Evolutionary conservation across 768 basidiomycete species (phyloP).

Genomic region (Rhodotorula toruloides): DNA sequence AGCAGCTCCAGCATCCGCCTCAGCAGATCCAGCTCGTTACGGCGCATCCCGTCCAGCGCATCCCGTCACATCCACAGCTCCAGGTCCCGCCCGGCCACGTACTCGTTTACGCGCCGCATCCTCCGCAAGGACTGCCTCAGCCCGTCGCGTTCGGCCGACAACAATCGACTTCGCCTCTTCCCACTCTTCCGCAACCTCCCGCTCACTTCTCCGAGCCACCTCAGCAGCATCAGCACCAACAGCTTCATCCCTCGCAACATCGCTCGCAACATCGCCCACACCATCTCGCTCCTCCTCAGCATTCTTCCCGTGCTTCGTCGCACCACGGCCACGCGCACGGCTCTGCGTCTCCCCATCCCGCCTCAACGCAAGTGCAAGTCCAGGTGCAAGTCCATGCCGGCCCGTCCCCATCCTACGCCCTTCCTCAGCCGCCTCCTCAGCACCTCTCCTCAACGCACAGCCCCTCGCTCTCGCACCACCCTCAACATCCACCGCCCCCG

Average conservation of each 20-base stretch:
- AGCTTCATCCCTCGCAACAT: background rate
- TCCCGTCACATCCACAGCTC: no score
- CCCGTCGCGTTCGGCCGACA: no score
- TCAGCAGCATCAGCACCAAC: slow-evolving; percentile 5
- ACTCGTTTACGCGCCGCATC: no score
- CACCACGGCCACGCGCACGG: no score
- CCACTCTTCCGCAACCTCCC: background rate
- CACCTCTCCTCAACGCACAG: no score
- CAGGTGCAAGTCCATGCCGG: slow-evolving; percentile 8
- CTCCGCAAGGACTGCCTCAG: no score
- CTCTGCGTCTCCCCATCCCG: background rate
- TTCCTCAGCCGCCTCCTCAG: background rate
- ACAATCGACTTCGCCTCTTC: no score
- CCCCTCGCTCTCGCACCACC: no score
- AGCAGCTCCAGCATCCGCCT: background rate
- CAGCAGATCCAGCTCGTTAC: no score
- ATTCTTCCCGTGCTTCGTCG: background rate
- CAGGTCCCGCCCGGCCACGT: no score
- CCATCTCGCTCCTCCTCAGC: background rate
- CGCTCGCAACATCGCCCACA: background rate
- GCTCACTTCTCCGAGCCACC: background rate
- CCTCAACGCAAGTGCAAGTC: slow-evolving; percentile 7
- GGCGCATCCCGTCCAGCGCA: no score
- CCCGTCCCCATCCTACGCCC: background rate
- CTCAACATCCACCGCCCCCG: no score